Evolutionary conservation across 306 rosid species (phyloP).

Genomic region (Vigna reflexopilosa): DNA sequence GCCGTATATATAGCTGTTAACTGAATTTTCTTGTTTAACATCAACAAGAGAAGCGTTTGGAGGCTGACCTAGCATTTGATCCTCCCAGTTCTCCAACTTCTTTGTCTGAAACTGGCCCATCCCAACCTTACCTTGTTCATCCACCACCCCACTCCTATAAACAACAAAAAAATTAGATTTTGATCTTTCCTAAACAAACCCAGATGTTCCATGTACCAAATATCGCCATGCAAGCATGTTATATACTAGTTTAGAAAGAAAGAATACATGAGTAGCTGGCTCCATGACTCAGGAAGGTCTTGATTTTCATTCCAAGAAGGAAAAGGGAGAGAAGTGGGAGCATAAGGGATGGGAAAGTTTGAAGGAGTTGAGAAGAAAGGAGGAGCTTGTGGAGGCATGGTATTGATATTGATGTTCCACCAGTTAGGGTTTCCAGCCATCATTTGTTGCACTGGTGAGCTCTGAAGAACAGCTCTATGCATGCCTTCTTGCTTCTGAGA

Average conservation of each 20-base stretch:
- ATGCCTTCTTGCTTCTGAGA: conserved; percentile 46
- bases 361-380: conserved; percentile 67
- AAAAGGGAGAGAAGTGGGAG: conserved; percentile 56
- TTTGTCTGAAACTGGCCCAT: conserved; percentile 61
- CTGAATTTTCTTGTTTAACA: conserved; percentile 71
- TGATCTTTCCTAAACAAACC: conserved; percentile 12
- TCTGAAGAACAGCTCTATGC: conserved; percentile 85
- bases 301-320: conserved; percentile 71
- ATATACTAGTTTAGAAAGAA: background rate
- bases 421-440: conserved; percentile 92
- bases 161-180: conserved; percentile 5
- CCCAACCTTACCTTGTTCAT: conserved; percentile 67
- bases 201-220: background rate
- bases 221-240: conserved; percentile 18
- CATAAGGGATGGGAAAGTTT: conserved; percentile 51
- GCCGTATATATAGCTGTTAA: conserved; percentile 63
- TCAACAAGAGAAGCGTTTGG: conserved; percentile 55
- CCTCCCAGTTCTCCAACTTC: conserved; percentile 77
- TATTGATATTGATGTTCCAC: conserved; percentile 88
- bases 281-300: conserved; percentile 91
- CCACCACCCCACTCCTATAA: conserved; percentile 72
- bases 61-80: conserved; percentile 57
- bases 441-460: conserved; percentile 94
- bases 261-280: conserved; percentile 79
- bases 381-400: conserved; percentile 57